Evolutionary conservation across 805 yeast species (phyloP), one percentile per base, ranked within the genome.

Genomic region (Saturnispora serradocipensis): DNA sequence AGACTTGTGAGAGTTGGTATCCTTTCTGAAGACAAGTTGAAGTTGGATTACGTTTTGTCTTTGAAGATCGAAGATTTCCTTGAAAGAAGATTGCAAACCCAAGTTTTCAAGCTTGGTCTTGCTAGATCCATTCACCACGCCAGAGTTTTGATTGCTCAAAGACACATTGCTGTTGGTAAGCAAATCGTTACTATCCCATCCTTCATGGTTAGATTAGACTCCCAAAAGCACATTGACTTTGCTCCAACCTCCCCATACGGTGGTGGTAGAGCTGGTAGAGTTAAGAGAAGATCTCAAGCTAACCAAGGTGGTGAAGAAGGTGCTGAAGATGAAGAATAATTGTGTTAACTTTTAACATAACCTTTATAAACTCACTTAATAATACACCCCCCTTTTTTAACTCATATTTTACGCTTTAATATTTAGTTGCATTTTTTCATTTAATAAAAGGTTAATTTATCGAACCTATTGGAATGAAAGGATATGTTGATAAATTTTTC

Each of bases 251-350:
- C 99, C 65, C 99, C 99, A 76, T 91, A 88, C 90, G 99, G 99
- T 77, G 99, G 99, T 80, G 99, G 97, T 68, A 91, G 99, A 82
- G 95, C 99, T 67, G 99, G 99, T 76, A 93, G 99, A 84, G 96
- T 88, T 72, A 95, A 93, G 85, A 88, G 98, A 86, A 88, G 81
- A 77, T 82, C 86, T 83, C 81, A 75, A 71, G 76, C 71, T 68
- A 77, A 80, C 74, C 78, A 73, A 64, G 77, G 71, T 61, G 91
- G 75, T 67, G 88, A 71, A 58, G 88, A 71, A 59, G 91, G 71
- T 56, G 95, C 76, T 65, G 96, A 78, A 64, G 70, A 67, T 52
- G 70, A 66, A 47, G 68, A 86, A 76, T 84, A 82, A 80, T 70
- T 73, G 53, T 51, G 56, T 45, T 45, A 36, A 40, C 40, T 39